Evolutionary conservation across 306 rosid genomes (phyloP), one percentile per base, ranked within the genome.

Genomic region (Crataegus laevigata): DNA sequence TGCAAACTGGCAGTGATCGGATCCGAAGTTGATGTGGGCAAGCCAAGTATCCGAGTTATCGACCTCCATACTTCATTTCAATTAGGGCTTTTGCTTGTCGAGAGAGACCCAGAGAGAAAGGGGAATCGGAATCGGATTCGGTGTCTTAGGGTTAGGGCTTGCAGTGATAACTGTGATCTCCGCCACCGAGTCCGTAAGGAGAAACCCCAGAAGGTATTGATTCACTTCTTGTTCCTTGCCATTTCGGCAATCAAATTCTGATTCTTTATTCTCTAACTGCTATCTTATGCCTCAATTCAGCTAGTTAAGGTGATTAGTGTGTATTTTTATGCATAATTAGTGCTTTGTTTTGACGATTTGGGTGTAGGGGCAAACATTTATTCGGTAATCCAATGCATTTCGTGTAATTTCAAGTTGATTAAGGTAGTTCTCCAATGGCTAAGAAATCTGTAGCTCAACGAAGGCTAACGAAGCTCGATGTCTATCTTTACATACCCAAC

Each of bases 401-500:
- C 67, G n/a, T 69, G 71, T 79, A 74, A 68, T 72, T 80, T 79
- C 83, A 71, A 74, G 78, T 42, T 67, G 62, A 73, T 25, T n/a
- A 69, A 72, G 73, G 72, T 72, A 87, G 84, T 77, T 81, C 54
- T 50, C 65, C 89, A 72, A 91, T 93, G 98, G 98, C 91, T 60
- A 87, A 83, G 78, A 89, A 84, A 75, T 82, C 89, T 11, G 84
- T 76, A 71, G 75, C 85, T 71, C 87, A 80, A 71, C 87, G 86
- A 75, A 80, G 86, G 69, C 30, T 73, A 26, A 60, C 77, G 61
- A 91, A 89, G 80, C 66, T 93, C 55, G 84, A 93, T 1, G 97
- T 91, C 75, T 93, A 91, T 85, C 96, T 93, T 66, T 93, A 93
- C 78, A 69, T 93, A 77, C 97, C 98, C 60, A 93, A 93, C 79